phyloP scores from a whole-genome alignment of 345 rosid species.

The Brassica juncea region DNA sequence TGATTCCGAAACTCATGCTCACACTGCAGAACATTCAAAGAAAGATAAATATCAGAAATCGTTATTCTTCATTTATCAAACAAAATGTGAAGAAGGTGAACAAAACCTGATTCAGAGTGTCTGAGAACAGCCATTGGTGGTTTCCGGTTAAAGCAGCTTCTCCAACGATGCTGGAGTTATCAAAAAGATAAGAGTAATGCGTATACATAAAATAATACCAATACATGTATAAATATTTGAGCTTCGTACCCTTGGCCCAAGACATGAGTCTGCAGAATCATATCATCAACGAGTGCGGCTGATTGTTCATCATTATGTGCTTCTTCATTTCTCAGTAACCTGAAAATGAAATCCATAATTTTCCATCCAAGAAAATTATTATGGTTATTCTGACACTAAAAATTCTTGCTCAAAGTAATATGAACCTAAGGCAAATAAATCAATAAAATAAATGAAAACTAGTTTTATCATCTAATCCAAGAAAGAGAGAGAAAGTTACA shows the following conservation, averaged over 20 bases:
- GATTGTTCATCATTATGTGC: slow-evolving; percentile 62
- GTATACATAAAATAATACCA: neutral
- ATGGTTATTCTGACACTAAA: no score
- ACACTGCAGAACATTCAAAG: slow-evolving; percentile 26
- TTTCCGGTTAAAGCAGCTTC: slow-evolving; percentile 72
- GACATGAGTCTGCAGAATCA: slow-evolving; percentile 61
- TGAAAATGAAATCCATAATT: slow-evolving; percentile 33
- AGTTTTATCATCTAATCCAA: neutral
- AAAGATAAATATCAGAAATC: neutral
- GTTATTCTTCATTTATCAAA: neutral
- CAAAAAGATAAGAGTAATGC: neutral
- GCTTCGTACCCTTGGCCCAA: slow-evolving; percentile 89
- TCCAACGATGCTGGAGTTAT: slow-evolving; percentile 51
- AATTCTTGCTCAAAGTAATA: no score
- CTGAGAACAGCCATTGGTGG: slow-evolving; percentile 70
- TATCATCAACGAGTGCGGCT: slow-evolving; percentile 48
- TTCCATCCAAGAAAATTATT: neutral
- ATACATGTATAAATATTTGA: neutral
- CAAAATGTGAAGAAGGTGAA: neutral
- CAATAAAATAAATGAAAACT: neutral
- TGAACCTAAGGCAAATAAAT: neutral
- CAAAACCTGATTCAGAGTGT: slow-evolving; percentile 49
- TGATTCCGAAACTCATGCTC: slow-evolving; percentile 41
- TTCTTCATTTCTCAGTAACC: slow-evolving; percentile 79
- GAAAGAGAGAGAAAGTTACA: slow-evolving; percentile 43